Evolutionary conservation across 176 grass and related monocot species (phyloP), one percentile per base, ranked within the genome.

Genomic region (Carex myosuroides): DNA sequence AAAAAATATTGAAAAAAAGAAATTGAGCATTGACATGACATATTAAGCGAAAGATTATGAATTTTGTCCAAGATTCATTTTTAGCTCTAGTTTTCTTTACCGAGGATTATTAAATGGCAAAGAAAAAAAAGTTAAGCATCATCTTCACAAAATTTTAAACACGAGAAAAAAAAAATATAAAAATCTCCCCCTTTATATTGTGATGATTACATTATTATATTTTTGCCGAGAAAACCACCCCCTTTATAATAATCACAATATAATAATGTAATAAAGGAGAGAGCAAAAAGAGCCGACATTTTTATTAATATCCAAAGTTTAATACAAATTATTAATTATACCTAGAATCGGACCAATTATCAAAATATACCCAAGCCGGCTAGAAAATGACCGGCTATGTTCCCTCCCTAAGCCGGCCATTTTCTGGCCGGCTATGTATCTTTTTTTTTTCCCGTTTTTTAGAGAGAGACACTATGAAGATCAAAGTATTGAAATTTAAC

Each of bases 211-310:
- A 35, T 35, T 35, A 35, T 3, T 35, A 70, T 70, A 41, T 70
- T 41, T 41, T 44, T 33, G n/a, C 16, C 42, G 17, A n/a, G 14
- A 42, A 70, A 70, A 42, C n/a, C 18, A 9, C 4, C n/a, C 57
- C 18, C 29, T 32, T 64, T 14, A 29, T 63, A 63, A 64, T 30
- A 64, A 64, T 26, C 24, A 64, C n/a, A 64, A 26, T 63, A 63
- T 41, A 35, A 35, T 63, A 64, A 29, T 64, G 6, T 24, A 64
- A 46, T 18, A 42, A 81, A 13, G 37, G 32, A 81, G 57, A 81
- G 32, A 58, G 0, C 79, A 64, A 81, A 81, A 81, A 64, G 60
- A 37, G 57, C n/a, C n/a, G n/a, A n/a, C n/a, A n/a, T n/a, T n/a
- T n/a, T n/a, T n/a, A n/a, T n/a, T n/a, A n/a, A n/a, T n/a, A n/a